These are phyloP conservation scores for Amphicarpaea edgeworthii DNA, from an alignment of 306 rosid species.

Conservation along the genomic window DNA sequence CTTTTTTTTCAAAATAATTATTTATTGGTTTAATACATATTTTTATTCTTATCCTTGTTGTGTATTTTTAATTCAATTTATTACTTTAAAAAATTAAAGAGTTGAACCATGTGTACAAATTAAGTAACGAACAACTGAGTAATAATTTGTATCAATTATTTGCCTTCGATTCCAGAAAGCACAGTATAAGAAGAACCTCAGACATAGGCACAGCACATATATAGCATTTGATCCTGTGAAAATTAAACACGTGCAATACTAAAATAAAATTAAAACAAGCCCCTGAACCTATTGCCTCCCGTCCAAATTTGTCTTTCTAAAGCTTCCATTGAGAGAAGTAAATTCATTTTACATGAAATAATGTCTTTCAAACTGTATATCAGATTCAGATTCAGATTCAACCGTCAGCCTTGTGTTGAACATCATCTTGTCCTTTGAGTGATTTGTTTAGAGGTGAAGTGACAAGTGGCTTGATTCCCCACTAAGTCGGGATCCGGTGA, in stretches of 20 bases:
- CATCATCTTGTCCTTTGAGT: background rate
- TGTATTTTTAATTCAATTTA: no score
- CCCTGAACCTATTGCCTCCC: background rate
- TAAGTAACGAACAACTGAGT: slow-evolving; percentile 14
- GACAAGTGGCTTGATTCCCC: slow-evolving; percentile 51
- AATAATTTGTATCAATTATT: no score
- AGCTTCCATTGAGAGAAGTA: slow-evolving; percentile 17
- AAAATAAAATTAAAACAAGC: background rate
- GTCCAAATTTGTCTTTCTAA: slow-evolving; percentile 19
- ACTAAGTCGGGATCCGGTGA: slow-evolving; percentile 52
- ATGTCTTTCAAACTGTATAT: background rate
- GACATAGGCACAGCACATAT: no score
- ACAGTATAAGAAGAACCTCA: slow-evolving; percentile 10
- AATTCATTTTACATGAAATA: slow-evolving; percentile 31
- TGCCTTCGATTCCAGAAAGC: no score
- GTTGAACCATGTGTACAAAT: slow-evolving; percentile 14
- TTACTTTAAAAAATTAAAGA: background rate
- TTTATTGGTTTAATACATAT: no score
- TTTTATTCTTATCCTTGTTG: no score
- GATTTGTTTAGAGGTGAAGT: slow-evolving; percentile 23
- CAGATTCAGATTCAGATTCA: slow-evolving; percentile 35
- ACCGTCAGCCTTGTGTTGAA: background rate
- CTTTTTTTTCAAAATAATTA: no score
- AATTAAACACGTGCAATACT: background rate
- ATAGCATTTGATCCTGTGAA: background rate